These are phyloP conservation scores for Plasmodium gonderi DNA, from an alignment of 169 alveolate genomes.

Conservation along the genomic window DNA sequence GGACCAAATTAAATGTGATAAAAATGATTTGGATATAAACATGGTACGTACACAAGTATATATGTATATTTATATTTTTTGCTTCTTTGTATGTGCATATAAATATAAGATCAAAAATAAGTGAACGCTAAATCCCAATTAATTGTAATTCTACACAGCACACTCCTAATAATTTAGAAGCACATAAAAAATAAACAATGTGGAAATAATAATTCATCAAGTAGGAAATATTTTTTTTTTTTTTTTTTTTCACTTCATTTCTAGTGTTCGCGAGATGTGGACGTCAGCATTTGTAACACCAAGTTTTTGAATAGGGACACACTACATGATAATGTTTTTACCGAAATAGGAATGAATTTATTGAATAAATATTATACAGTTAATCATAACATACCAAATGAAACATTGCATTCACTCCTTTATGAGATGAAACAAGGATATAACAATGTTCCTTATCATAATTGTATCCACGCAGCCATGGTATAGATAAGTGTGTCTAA, in stretches of 20 bases:
- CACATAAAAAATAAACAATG: neutral
- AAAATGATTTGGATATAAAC: conserved; percentile 19
- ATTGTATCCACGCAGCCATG: conserved; percentile 75
- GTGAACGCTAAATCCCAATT: neutral
- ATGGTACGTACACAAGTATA: conserved; percentile 30
- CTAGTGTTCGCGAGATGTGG: conserved; percentile 14
- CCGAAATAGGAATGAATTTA: conserved; percentile 33
- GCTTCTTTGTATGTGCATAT: too few relatives aligned
- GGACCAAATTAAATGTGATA: neutral
- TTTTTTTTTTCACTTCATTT: neutral
- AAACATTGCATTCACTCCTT: conserved; percentile 40
- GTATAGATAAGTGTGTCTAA: neutral
- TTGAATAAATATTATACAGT: conserved; percentile 33
- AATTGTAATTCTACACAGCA: neutral
- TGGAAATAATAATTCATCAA: neutral
- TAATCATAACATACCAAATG: conserved; percentile 30
- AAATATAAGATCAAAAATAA: neutral
- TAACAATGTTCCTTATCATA: conserved; percentile 75
- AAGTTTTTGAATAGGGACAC: conserved; percentile 10
- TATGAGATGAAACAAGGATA: conserved; percentile 68
- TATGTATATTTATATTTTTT: neutral
- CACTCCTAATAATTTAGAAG: neutral
- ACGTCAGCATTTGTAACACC: conserved; percentile 12
- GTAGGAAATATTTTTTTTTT: neutral
- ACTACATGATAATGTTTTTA: conserved; percentile 31